These are phyloP conservation scores for Moricandia arvensis DNA, from an alignment of 345 rosid genomes.

Conservation along the genomic window DNA sequence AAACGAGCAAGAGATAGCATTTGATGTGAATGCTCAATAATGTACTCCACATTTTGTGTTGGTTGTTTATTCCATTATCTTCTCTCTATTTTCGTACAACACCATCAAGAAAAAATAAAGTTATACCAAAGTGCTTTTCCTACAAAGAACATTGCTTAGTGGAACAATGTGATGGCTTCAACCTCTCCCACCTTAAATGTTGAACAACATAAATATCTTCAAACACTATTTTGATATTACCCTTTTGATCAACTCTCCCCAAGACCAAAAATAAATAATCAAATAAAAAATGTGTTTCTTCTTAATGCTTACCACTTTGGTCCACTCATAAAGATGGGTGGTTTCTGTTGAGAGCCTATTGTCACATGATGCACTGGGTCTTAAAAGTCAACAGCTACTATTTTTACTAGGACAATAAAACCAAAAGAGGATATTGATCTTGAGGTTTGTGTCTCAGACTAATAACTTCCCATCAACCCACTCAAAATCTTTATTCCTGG, in stretches of 20 bases:
- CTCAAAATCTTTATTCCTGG: background rate
- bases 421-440: conserved; percentile 1
- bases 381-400: conserved; percentile 22
- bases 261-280: background rate
- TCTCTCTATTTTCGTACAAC: conserved; percentile 5
- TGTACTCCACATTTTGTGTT: conserved; percentile 35
- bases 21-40: conserved; percentile 28
- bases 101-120: conserved; percentile 17
- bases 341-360: conserved; percentile 13
- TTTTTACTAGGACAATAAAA: conserved; percentile 21
- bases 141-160: conserved; percentile 37
- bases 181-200: conserved; percentile 41
- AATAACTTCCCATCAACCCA: background rate
- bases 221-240: conserved; percentile 24
- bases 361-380: conserved; percentile 10
- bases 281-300: conserved; percentile 2
- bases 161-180: conserved; percentile 36
- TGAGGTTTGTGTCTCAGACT: conserved; percentile 10
- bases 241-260: conserved; percentile 14
- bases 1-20: background rate
- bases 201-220: conserved; percentile 27
- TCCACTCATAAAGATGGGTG: conserved; percentile 22
- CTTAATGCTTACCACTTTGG: conserved; percentile 33
- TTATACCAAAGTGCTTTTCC: conserved; percentile 35
- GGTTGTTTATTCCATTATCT: conserved; percentile 31